These are phyloP conservation scores for Termitomyces sp. DNA, from an alignment of 768 basidiomycete genomes.

Conservation along the genomic window DNA sequence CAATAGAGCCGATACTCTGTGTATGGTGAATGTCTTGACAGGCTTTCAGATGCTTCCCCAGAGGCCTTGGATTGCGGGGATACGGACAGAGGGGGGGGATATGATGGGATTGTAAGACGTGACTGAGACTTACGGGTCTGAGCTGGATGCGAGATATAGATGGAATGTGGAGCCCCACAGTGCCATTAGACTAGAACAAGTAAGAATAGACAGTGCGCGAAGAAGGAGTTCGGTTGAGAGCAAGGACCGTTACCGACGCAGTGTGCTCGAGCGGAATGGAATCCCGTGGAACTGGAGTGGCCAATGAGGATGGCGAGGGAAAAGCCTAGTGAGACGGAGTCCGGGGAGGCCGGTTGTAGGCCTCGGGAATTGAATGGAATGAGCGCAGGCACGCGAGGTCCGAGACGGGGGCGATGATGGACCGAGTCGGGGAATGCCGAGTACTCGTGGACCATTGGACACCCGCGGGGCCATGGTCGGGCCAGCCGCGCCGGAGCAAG, in stretches of 20 bases:
- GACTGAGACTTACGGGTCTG: no score
- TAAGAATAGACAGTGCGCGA: no score
- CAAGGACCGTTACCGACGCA: no score
- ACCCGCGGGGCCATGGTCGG: slow-evolving; percentile 18
- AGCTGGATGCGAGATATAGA: no score
- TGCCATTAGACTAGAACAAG: no score
- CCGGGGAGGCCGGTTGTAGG: neutral
- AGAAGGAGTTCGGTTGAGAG: no score
- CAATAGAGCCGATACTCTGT: neutral
- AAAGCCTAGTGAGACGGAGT: neutral
- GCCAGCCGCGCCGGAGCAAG: slow-evolving; percentile 6
- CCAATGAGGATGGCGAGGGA: neutral
- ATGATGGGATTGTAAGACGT: no score
- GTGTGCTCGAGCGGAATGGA: no score
- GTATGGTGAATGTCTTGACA: neutral
- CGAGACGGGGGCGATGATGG: neutral
- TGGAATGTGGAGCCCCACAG: no score
- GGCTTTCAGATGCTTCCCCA: neutral
- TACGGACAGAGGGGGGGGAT: neutral
- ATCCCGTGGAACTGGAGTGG: no score
- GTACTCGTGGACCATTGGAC: slow-evolving; percentile 1
- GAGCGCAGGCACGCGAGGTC: no score
- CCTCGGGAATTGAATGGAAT: no score
- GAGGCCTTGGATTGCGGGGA: neutral
- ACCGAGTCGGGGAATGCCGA: slow-evolving; percentile 1